Conservation (phyloP, 2,329 filamentous ascomycete genomes). For the Sporothrix luriei region DNA sequence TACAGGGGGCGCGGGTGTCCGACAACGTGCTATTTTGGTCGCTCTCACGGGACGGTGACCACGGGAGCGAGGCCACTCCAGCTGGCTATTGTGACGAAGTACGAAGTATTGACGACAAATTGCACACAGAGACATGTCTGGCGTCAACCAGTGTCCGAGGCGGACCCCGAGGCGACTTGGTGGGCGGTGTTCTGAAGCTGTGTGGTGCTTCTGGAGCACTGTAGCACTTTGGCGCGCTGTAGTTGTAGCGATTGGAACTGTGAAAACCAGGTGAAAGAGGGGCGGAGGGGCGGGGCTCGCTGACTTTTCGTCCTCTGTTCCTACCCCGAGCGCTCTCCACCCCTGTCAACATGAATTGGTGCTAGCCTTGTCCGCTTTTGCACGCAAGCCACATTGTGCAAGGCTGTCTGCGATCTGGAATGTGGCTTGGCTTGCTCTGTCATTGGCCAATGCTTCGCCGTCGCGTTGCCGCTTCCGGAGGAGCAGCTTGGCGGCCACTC, state of each 20-base stretch:
- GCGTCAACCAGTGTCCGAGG: neutral
- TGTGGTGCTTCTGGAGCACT: neutral
- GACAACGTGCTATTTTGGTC: slow-evolving; percentile 3
- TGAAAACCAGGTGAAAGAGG: neutral
- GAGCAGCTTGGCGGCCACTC: neutral
- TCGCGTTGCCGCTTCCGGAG: slow-evolving; percentile 7
- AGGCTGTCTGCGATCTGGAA: slow-evolving; percentile 18
- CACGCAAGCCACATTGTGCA: slow-evolving; percentile 23
- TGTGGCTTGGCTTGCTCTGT: slow-evolving; percentile 4
- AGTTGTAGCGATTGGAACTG: neutral
- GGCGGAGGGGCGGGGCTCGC: neutral
- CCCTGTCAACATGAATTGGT: neutral
- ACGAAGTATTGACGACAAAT: no score
- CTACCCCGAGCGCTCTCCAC: neutral
- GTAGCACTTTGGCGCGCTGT: no score
- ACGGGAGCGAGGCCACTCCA: neutral
- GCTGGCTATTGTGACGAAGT: no score
- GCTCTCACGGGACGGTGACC: neutral
- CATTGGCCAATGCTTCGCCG: slow-evolving; percentile 20
- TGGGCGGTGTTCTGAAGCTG: neutral
- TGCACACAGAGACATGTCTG: no score
- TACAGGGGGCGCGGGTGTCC: neutral
- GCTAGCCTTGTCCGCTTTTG: slow-evolving; percentile 19
- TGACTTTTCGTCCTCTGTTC: neutral
- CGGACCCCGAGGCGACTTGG: neutral